Evolutionary conservation across 2,329 filamentous ascomycete species (phyloP).

Genomic region (Sclerotinia nivalis): DNA sequence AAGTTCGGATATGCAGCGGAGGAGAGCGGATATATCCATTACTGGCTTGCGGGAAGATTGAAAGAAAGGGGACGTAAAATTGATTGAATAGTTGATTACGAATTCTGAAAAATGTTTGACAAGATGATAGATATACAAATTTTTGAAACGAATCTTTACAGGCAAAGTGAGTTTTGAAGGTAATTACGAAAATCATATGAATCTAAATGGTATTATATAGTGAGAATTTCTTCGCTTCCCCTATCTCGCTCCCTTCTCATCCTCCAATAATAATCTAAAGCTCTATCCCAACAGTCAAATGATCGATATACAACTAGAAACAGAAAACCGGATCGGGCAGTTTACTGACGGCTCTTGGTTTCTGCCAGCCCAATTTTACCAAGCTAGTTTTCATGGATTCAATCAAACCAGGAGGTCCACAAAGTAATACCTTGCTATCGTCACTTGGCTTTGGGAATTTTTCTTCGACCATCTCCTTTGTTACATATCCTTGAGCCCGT

Average conservation of each 20-base stretch:
- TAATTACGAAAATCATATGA: too few relatives aligned
- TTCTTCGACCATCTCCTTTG: conserved; percentile 51
- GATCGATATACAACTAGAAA: conserved; percentile 43
- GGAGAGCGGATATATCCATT: neutral
- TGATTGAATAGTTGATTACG: too few relatives aligned
- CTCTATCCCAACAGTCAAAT: neutral
- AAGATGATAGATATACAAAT: too few relatives aligned
- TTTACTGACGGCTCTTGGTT: conserved; percentile 52
- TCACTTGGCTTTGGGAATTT: conserved; percentile 49
- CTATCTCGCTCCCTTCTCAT: too few relatives aligned
- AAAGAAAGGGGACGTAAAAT: too few relatives aligned
- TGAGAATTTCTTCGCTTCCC: too few relatives aligned
- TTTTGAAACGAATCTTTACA: too few relatives aligned
- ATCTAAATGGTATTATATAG: too few relatives aligned
- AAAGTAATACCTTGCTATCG: conserved; percentile 57
- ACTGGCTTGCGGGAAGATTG: neutral
- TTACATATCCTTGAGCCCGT: conserved; percentile 53
- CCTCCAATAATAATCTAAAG: too few relatives aligned
- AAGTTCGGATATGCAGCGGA: neutral
- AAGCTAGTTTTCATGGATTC: conserved; percentile 56
- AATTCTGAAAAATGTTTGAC: too few relatives aligned
- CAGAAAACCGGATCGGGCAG: conserved; percentile 57
- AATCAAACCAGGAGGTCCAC: conserved; percentile 62
- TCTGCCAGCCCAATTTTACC: conserved; percentile 51
- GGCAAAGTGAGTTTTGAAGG: too few relatives aligned